Conservation (phyloP, 371 early-diverging fungal species). For the Syncephalastrum monosporum region DNA sequence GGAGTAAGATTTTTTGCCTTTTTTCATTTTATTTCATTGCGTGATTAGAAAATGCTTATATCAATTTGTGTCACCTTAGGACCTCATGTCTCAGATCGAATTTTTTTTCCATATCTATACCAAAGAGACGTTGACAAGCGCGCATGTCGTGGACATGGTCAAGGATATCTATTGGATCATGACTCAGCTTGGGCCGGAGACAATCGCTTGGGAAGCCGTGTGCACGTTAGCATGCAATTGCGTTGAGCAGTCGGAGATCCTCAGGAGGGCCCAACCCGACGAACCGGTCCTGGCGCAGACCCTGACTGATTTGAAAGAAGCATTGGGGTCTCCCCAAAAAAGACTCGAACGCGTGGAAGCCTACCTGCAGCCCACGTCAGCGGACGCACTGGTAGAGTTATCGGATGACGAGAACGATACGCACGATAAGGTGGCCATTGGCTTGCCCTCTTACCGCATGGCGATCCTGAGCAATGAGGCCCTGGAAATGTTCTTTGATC, state of each 20-base stretch:
- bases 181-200: constrained; percentile 38
- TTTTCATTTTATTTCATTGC: constrained; percentile 5
- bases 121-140: constrained; percentile 63
- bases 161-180: constrained; percentile 79
- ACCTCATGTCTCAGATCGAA: constrained; percentile 75
- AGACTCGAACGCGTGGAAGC: constrained; percentile 14
- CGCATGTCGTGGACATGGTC: constrained; percentile 79
- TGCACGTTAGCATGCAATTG: constrained; percentile 60
- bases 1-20: constrained; percentile 31
- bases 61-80: constrained; percentile 28
- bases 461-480: constrained; percentile 67
- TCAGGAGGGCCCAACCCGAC: constrained; percentile 15
- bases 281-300: constrained; percentile 10
- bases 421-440: constrained; percentile 19
- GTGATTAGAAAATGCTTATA: background rate
- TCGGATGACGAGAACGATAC: background rate
- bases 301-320: constrained; percentile 13
- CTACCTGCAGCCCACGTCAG: constrained; percentile 1
- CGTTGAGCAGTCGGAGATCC: constrained; percentile 57
- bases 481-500: constrained; percentile 67
- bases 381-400: background rate
- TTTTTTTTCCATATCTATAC: constrained; percentile 79
- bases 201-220: constrained; percentile 57
- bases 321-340: constrained; percentile 10
- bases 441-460: constrained; percentile 51